Base-by-base conservation (phyloP, 2,329 filamentous ascomycete species). In the Dothiorella sarmentorum region DNA sequence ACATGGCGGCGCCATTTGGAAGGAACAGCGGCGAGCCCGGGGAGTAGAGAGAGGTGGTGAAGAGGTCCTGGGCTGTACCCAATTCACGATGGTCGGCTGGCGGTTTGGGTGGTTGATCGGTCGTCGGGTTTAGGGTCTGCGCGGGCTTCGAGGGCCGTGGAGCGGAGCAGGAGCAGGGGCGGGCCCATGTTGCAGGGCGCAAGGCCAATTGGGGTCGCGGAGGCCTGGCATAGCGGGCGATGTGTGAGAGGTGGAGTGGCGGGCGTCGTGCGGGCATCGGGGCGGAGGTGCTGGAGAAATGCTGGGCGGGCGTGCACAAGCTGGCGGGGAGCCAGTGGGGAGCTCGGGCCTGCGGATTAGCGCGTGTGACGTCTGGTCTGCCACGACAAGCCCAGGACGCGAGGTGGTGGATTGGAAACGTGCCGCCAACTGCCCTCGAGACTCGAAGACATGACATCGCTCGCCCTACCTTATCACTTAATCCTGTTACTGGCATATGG, bases 11-110 rank as follows among this genome's bases (percentile, higher is more conserved):
- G 63, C 91, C 91, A 69, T 90, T 87, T 20, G 91, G 91, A 5
- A 92, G 81, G 67, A 96, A 90, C 10, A 96, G 85, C 3, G 91
- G 90, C 15, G 90, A 94, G 1, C 91, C 91, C 2, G 91, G 90
- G 67, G 89, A 94, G 71, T 91, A 92, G 35, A 82, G 72, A 1
- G 90, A 91, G 13, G 84, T 90, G 35, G 85, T 89, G 73, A 94
- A 95, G 37, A 96, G 83, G 65, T 89, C 84, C 66, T 94, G 90
- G 4, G 69, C 66, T 37, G 74, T 74, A 24, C 78, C 80, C 17
- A 83, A 69, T 22, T 72, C 70, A 63, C 80, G 78, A 63, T 84
- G 81, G 62, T 83, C 79, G 59, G 72, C 72, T 5, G 73, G 64
- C 47, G 76, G 71, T 37, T 71, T 71, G 29, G 71, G 68, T 24